These are phyloP conservation scores for Nakaseomyces bracarensis DNA, from an alignment of 1,139 yeast genomes.

Conservation along the genomic window DNA sequence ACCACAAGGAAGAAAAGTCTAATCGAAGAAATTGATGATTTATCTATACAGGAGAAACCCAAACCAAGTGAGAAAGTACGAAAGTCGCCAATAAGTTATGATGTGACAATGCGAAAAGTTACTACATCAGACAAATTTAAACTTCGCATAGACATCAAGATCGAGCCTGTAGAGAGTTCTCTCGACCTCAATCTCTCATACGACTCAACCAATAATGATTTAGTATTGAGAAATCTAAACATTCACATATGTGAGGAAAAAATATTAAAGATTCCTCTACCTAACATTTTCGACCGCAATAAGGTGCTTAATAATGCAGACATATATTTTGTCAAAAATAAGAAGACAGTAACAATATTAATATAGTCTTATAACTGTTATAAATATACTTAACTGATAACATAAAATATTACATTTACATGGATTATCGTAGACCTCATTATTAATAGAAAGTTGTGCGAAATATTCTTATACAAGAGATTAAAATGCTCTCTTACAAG, in stretches of 20 bases:
- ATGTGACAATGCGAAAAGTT: conserved; percentile 3
- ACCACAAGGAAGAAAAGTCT: not conserved
- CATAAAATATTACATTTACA: not conserved
- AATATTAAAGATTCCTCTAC: not conserved
- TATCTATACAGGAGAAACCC: not conserved
- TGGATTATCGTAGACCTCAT: not conserved
- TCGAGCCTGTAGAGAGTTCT: not conserved
- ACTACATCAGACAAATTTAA: not conserved
- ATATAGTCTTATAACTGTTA: not conserved
- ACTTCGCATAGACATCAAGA: conserved; percentile 1
- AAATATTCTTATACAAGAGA: too few species aligned
- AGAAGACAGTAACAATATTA: not conserved
- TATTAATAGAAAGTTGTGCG: not conserved
- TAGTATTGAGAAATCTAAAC: not conserved
- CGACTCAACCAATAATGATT: not conserved
- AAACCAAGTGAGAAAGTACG: not conserved
- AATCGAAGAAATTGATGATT: conserved; percentile 8
- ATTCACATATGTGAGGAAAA: not conserved
- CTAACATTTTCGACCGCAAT: not conserved
- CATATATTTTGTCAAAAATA: not conserved
- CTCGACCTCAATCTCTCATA: not conserved
- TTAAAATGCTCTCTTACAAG: not conserved
- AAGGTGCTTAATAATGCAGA: not conserved
- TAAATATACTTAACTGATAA: not conserved
- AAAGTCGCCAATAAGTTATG: not conserved